These are phyloP conservation scores for Modicella reniformis DNA, from an alignment of 371 early-diverging fungal genomes.

Conservation along the genomic window DNA sequence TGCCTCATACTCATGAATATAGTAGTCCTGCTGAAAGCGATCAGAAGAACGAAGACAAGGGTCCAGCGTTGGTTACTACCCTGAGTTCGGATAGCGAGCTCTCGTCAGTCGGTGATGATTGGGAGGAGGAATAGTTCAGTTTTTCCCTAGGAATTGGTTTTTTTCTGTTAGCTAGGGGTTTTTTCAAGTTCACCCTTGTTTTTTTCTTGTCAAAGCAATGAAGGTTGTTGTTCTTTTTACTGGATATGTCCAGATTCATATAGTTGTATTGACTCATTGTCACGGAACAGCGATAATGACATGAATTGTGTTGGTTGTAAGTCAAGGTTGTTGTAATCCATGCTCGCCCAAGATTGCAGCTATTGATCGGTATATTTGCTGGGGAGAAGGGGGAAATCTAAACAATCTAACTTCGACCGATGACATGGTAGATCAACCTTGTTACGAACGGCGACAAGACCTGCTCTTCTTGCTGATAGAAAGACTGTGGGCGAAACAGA, in stretches of 20 bases:
- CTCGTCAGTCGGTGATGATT: constrained; percentile 11
- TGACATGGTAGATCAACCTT: constrained; percentile 65
- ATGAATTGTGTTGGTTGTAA: no score
- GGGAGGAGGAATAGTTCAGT: not conserved
- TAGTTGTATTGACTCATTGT: no score
- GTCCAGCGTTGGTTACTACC: not conserved
- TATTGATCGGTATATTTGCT: not conserved
- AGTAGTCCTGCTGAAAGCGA: not conserved
- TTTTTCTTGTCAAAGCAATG: no score
- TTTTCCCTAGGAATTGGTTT: no score
- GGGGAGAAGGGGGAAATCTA: no score
- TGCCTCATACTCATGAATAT: not conserved
- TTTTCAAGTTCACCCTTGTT: no score
- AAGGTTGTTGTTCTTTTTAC: no score
- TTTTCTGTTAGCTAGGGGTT: no score
- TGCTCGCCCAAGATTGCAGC: no score
- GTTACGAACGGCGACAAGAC: constrained; percentile 68
- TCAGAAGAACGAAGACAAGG: not conserved
- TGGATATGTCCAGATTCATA: no score
- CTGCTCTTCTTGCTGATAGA: constrained; percentile 72
- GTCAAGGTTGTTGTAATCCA: no score
- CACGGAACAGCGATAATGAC: no score
- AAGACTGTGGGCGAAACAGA: constrained; percentile 53
- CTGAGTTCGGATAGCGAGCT: constrained; percentile 13
- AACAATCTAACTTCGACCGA: constrained; percentile 58